Evolutionary conservation across 1,139 yeast genomes (phyloP), one percentile per base, ranked within the genome.

Genomic region (Kodamaea fungicola): DNA sequence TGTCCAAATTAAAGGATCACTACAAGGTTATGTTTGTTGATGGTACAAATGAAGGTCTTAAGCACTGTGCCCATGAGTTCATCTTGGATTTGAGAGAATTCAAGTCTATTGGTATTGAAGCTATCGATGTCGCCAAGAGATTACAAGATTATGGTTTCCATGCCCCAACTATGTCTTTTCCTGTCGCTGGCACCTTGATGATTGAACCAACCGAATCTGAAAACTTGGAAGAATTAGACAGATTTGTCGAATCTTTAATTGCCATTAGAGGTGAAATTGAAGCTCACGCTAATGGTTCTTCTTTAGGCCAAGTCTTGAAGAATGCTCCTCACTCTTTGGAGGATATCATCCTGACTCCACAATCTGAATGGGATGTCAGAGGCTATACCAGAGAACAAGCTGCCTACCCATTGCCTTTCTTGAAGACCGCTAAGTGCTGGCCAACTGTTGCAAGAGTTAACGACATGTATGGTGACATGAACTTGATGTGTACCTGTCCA

Each of bases 111-210:
- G 96, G 96, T 13, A 70, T 92, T 41, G 97, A 92, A 62, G 97
- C 97, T 21, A 88, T 90, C 53, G 98, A 92, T 59, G 82, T 92
- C 43, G 97, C 98, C 42, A 92, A 92, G 71, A 80, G 98, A 62
- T 76, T 92, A 44, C 97, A 92, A 64, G 98, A 92, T 65, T 92
- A 90, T 59, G 97, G 97, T 1, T 92, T 92, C 81, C 98, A 92
- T 62, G 97, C 97, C 1, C 98, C 98, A 49, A 92, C 98, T 34
- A 82, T 92, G 88, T 92, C 97, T 1, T 92, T 94, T 86, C 98
- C 98, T 16, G 96, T 92, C 37, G 90, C 97, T 8, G 95, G 95
- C 43, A 92, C 98, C 3, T 74, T 92, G 51, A 92, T 92, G 98
- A 82, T 92, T 48, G 98, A 92, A 66, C 98, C 98, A 42, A 92